Percentiles rank a stretch among this genome's conserved stretches.
These are phyloP conservation scores for Pseudogymnoascus sp. DNA, from an alignment of 2,329 filamentous ascomycete genomes.

Conservation along the genomic window DNA sequence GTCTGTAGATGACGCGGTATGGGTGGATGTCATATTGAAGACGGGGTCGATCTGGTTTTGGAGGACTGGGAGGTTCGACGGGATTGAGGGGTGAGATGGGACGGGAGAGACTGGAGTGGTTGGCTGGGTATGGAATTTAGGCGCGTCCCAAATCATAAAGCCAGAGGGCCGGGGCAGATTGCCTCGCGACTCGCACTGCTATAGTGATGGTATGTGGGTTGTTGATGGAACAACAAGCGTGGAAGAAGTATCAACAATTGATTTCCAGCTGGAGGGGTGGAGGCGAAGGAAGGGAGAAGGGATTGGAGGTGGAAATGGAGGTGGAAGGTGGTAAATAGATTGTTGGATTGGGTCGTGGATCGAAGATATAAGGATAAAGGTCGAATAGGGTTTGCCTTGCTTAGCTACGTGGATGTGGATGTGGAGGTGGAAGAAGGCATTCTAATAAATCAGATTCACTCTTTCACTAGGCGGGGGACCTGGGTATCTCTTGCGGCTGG, in stretches of 20 bases:
- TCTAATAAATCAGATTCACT: constrained; percentile 7
- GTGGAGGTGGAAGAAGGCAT: not conserved
- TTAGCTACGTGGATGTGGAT: constrained; percentile 1
- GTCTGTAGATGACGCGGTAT: constrained; percentile 34
- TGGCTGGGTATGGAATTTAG: constrained; percentile 54
- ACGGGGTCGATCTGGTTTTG: constrained; percentile 63
- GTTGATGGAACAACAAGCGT: not conserved
- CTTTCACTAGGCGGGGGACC: constrained; percentile 1
- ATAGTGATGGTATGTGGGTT: not conserved
- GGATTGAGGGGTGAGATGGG: constrained; percentile 58
- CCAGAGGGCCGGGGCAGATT: not conserved
- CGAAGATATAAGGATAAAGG: not conserved
- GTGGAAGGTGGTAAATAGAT: not conserved
- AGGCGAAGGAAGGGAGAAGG: not conserved
- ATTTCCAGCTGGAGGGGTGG: not conserved
- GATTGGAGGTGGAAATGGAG: not conserved
- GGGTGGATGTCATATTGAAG: constrained; percentile 58
- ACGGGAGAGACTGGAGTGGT: constrained; percentile 64
- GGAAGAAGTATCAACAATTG: constrained; percentile 4
- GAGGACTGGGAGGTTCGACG: constrained; percentile 60
- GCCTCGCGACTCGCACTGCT: not conserved
- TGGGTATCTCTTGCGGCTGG: not conserved
- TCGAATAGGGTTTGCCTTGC: not conserved
- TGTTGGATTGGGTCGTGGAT: not conserved
- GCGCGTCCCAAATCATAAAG: constrained; percentile 33